phyloP scores from a whole-genome alignment of 192 early-diverging fungal genomes.

The Obelidium mucronatum region DNA sequence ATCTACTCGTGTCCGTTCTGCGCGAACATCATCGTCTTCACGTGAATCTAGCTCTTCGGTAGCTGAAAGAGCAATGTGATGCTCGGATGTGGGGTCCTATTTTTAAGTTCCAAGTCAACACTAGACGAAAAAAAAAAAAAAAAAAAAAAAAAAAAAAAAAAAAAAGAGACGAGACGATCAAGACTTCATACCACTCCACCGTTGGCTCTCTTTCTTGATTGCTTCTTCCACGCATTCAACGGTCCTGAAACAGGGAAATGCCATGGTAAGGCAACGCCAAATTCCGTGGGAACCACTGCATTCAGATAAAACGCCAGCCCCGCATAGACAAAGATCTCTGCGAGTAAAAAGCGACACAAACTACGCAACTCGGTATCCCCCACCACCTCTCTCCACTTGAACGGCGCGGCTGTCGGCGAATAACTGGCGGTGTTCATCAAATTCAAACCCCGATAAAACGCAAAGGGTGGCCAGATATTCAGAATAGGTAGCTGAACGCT shows the following conservation, averaged over 20 bases:
- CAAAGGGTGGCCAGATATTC: slow-evolving; percentile 80
- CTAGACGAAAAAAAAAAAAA: too few relatives aligned
- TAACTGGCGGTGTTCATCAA: slow-evolving; percentile 62
- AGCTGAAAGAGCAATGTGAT: slow-evolving; percentile 41
- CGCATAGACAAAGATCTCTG: slow-evolving; percentile 54
- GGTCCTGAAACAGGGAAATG: slow-evolving; percentile 59
- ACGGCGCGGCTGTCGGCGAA: background rate
- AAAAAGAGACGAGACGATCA: too few relatives aligned
- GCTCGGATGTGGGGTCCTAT: too few relatives aligned
- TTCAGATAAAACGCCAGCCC: slow-evolving; percentile 49
- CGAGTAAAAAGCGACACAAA: slow-evolving; percentile 60
- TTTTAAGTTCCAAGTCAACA: too few relatives aligned
- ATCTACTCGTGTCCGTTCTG: slow-evolving; percentile 62
- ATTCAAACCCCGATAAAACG: slow-evolving; percentile 70
- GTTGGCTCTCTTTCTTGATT: slow-evolving; percentile 42
- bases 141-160: too few relatives aligned
- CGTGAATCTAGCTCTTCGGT: slow-evolving; percentile 2
- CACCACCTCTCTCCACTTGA: slow-evolving; percentile 49
- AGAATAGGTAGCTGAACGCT: slow-evolving; percentile 54
- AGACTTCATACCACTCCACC: background rate
- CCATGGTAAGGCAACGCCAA: slow-evolving; percentile 71
- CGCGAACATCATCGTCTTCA: slow-evolving; percentile 72
- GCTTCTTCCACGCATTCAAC: slow-evolving; percentile 50
- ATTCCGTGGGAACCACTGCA: slow-evolving; percentile 69
- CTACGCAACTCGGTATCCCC: slow-evolving; percentile 62